A percentile compares a stretch with the other conserved stretches of the same genome.
phyloP scores from a whole-genome alignment of 805 yeast genomes.

The Candida khao-thaluensis region DNA sequence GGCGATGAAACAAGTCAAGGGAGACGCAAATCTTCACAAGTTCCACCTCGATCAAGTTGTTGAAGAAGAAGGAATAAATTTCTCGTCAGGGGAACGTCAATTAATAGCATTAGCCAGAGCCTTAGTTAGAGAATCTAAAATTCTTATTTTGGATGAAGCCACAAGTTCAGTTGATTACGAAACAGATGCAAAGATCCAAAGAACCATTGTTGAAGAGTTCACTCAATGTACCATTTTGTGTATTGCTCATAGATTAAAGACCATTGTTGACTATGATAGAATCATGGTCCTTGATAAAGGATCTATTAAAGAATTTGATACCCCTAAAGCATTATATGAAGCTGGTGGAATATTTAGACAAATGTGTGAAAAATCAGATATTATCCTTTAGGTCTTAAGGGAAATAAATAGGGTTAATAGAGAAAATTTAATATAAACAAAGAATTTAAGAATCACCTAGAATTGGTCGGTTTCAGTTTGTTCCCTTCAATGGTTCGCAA shows the following conservation, averaged over 20 bases:
- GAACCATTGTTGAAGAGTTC: conserved; percentile 70
- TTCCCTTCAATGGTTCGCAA: too few species aligned
- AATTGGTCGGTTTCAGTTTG: too few species aligned
- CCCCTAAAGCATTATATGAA: conserved; percentile 60
- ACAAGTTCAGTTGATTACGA: conserved; percentile 80
- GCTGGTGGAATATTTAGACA: conserved; percentile 56
- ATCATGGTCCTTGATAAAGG: conserved; percentile 84
- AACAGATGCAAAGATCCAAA: conserved; percentile 77
- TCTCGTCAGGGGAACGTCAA: conserved; percentile 77
- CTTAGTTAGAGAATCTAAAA: conserved; percentile 68
- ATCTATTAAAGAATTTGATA: conserved; percentile 68
- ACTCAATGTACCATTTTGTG: conserved; percentile 72
- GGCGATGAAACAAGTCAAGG: conserved; percentile 17
- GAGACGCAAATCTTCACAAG: conserved; percentile 28
- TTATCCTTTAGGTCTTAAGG: too few species aligned
- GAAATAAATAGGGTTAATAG: too few species aligned
- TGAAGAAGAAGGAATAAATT: conserved; percentile 69
- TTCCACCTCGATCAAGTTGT: conserved; percentile 46
- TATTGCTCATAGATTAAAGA: conserved; percentile 82
- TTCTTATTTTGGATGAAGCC: conserved; percentile 83
- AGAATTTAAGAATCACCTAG: too few species aligned
- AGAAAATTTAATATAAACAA: neutral
- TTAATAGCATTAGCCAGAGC: conserved; percentile 82
- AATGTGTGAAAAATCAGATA: conserved; percentile 61
- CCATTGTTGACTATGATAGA: conserved; percentile 71